Conservation (phyloP, 2,329 filamentous ascomycete genomes). For the Phaeosphaeria sp. region DNA sequence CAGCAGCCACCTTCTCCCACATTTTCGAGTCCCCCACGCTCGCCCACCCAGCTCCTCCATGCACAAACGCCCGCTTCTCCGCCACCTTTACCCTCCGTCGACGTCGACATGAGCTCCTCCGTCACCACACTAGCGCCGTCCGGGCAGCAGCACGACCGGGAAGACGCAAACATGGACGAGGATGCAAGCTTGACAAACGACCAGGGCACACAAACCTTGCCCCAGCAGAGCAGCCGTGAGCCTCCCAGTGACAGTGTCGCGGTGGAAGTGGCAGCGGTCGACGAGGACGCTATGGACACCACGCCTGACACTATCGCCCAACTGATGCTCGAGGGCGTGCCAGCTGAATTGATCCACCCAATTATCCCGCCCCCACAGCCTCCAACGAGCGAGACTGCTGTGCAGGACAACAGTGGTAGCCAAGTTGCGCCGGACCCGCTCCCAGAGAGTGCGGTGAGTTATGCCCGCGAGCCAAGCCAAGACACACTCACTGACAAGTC, state of each 20-base stretch:
- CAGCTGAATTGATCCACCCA: conserved; percentile 20
- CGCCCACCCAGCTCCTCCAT: conserved; percentile 37
- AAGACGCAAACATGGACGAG: conserved; percentile 45
- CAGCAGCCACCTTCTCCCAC: conserved; percentile 41
- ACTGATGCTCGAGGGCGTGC: conserved; percentile 30
- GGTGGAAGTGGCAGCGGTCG: conserved; percentile 37
- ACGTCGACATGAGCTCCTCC: conserved; percentile 46
- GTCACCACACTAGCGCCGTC: conserved; percentile 37
- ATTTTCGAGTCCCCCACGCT: conserved; percentile 41
- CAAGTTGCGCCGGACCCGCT: conserved; percentile 10
- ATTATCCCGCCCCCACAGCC: conserved; percentile 20
- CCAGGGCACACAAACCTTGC: conserved; percentile 9
- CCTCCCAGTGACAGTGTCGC: conserved; percentile 26
- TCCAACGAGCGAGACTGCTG: conserved; percentile 14
- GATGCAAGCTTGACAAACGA: conserved; percentile 27
- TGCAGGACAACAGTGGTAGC: conserved; percentile 14
- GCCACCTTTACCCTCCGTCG: conserved; percentile 26
- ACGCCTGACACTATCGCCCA: conserved; percentile 41
- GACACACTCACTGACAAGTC: conserved; percentile 13
- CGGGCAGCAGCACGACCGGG: conserved; percentile 47
- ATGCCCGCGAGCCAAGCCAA: not conserved
- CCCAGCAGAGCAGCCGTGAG: conserved; percentile 9
- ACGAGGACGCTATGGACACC: conserved; percentile 50
- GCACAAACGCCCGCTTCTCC: conserved; percentile 34
- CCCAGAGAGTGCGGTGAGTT: conserved; percentile 23